Conservation (phyloP, 2,329 filamentous ascomycete genomes). For the Talaromyces sp. region DNA sequence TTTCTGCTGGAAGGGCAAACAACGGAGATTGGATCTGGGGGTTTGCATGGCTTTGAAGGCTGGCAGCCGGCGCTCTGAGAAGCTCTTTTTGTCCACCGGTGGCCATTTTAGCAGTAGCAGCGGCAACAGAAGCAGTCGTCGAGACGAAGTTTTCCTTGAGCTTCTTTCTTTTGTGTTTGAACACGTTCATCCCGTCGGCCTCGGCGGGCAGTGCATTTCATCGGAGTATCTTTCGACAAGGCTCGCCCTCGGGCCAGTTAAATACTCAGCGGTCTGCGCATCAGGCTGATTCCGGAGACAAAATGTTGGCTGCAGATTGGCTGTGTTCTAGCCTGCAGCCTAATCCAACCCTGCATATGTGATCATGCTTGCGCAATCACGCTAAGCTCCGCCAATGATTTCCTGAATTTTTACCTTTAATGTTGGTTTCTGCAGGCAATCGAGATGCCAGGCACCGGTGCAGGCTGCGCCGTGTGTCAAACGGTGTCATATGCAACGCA, state of each 20-base stretch:
- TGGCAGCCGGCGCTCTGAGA: slow-evolving; percentile 1
- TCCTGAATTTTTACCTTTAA: no score
- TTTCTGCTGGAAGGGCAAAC: slow-evolving; percentile 44
- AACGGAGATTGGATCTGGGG: slow-evolving; percentile 21
- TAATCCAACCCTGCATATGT: no score
- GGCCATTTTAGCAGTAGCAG: neutral
- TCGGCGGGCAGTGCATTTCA: neutral
- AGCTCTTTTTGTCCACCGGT: neutral
- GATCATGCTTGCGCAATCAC: no score
- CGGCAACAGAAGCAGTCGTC: neutral
- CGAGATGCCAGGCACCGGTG: no score
- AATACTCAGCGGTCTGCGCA: neutral
- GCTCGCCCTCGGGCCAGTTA: neutral
- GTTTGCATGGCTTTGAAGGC: slow-evolving; percentile 3
- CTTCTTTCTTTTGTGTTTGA: neutral
- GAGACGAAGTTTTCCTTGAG: neutral
- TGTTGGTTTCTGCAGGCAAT: no score
- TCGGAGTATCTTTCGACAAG: neutral
- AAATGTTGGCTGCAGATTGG: neutral
- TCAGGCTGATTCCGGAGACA: neutral
- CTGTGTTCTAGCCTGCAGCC: no score
- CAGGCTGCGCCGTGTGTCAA: no score
- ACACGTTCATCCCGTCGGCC: neutral
- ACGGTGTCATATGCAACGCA: no score
- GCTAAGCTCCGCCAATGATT: no score